Evolutionary conservation across 2,329 filamentous ascomycete species (phyloP).

Genomic region (Colletotrichum sp.): DNA sequence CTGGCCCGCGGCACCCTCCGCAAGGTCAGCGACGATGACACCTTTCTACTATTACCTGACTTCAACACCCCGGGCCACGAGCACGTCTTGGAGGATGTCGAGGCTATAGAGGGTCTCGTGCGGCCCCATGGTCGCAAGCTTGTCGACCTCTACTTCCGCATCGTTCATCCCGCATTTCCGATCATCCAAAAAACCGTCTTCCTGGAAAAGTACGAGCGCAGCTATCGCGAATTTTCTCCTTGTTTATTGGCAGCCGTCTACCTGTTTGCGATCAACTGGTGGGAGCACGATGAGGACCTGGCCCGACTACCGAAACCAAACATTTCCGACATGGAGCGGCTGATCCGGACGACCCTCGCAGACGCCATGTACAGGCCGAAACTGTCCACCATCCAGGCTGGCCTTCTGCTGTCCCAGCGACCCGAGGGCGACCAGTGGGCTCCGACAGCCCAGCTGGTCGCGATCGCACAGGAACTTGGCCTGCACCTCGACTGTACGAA

Average conservation of each 20-base stretch:
- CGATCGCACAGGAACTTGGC: constrained; percentile 85
- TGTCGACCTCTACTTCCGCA: constrained; percentile 81
- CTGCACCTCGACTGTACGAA: constrained; percentile 85
- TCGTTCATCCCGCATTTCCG: constrained; percentile 82
- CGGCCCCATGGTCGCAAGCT: constrained; percentile 77
- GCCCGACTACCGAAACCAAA: constrained; percentile 71
- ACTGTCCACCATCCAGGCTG: constrained; percentile 79
- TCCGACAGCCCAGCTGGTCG: constrained; percentile 85
- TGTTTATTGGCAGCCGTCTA: constrained; percentile 82
- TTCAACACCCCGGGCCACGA: constrained; percentile 73
- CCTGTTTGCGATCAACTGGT: constrained; percentile 87
- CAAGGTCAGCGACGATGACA: constrained; percentile 78
- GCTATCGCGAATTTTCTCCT: constrained; percentile 76
- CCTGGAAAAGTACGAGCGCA: constrained; percentile 76
- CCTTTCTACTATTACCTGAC: constrained; percentile 82
- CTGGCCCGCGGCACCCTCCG: constrained; percentile 72
- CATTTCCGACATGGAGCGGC: constrained; percentile 72
- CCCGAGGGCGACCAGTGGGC: constrained; percentile 83
- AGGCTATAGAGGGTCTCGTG: constrained; percentile 78
- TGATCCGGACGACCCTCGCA: constrained; percentile 75
- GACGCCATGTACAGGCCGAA: constrained; percentile 84
- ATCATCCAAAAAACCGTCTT: constrained; percentile 84
- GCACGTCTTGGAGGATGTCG: constrained; percentile 70
- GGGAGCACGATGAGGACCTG: constrained; percentile 75
- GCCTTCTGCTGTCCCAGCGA: constrained; percentile 75